These are phyloP conservation scores for Leucogyrophana mollusca DNA, from an alignment of 768 basidiomycete species.

Conservation along the genomic window DNA sequence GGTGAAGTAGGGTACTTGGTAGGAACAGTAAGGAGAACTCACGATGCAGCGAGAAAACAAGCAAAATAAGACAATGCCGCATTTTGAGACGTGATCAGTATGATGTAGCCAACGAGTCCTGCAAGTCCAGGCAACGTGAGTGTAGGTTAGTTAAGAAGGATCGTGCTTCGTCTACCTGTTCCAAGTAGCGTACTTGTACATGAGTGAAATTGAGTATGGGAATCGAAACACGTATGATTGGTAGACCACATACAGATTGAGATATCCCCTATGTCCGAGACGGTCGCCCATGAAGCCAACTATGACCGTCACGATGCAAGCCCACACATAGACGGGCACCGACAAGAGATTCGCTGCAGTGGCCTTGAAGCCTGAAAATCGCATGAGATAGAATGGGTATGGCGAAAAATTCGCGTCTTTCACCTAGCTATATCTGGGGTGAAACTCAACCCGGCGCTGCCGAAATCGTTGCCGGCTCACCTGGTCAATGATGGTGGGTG, in stretches of 20 bases:
- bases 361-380: conserved; percentile 52
- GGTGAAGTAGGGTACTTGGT: too few species aligned
- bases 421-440: too few species aligned
- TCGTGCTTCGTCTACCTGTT: conserved; percentile 21
- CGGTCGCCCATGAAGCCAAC: conserved; percentile 66
- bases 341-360: conserved; percentile 72
- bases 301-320: conserved; percentile 61
- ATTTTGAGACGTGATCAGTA: conserved; percentile 57
- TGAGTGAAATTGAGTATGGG: not conserved
- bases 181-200: conserved; percentile 30
- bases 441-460: too few species aligned
- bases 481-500: conserved; percentile 47
- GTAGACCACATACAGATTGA: conserved; percentile 52
- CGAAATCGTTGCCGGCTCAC: conserved; percentile 28
- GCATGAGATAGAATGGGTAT: too few species aligned
- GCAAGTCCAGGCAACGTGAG: not conserved
- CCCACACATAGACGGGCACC: conserved; percentile 76
- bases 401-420: too few species aligned
- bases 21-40: conserved; percentile 24
- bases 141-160: too few species aligned
- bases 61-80: conserved; percentile 73
- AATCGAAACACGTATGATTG: not conserved
- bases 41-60: conserved; percentile 69
- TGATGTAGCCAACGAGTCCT: conserved; percentile 62
- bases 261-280: conserved; percentile 50